These are phyloP conservation scores for Bonnemaisonia californica DNA, from an alignment of 31 red algal species.

Conservation along the genomic window DNA sequence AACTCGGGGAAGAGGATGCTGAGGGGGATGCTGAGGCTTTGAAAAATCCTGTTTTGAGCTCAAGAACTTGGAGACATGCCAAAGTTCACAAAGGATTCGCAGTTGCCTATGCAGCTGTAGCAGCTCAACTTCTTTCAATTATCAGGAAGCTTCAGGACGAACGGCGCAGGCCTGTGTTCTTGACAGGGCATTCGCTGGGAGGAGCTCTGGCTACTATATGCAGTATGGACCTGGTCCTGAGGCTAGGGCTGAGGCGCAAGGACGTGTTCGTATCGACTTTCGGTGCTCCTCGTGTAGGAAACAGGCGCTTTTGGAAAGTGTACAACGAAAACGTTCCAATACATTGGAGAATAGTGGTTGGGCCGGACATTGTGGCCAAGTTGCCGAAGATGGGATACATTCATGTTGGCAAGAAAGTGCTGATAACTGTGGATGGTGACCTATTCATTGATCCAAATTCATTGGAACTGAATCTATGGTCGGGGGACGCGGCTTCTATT, in stretches of 20 bases:
- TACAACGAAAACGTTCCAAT: slow-evolving; percentile 81
- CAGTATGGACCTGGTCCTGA: slow-evolving; percentile 75
- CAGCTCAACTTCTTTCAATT: slow-evolving; percentile 44
- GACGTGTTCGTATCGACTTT: slow-evolving; percentile 91
- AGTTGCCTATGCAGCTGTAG: slow-evolving; percentile 69
- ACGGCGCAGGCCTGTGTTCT: slow-evolving; percentile 75
- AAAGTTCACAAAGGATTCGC: slow-evolving; percentile 88
- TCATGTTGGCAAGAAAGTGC: slow-evolving; percentile 85
- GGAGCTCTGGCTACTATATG: slow-evolving; percentile 84
- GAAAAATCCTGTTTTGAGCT: slow-evolving; percentile 48
- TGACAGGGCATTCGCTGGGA: slow-evolving; percentile 92
- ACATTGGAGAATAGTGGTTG: slow-evolving; percentile 86
- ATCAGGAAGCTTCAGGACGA: slow-evolving; percentile 67
- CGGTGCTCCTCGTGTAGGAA: slow-evolving; percentile 82
- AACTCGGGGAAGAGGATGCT: slow-evolving; percentile 60
- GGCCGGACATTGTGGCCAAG: slow-evolving; percentile 82
- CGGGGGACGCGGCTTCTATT: slow-evolving; percentile 77
- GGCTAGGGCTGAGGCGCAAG: slow-evolving; percentile 46
- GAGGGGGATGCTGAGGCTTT: slow-evolving; percentile 34
- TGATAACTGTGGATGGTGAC: slow-evolving; percentile 83
- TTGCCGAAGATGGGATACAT: slow-evolving; percentile 82
- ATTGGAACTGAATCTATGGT: slow-evolving; percentile 91
- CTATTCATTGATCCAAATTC: slow-evolving; percentile 89
- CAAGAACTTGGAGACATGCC: slow-evolving; percentile 59
- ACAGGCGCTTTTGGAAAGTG: slow-evolving; percentile 64